Evolutionary conservation across 2,329 filamentous ascomycete species (phyloP), one percentile per base, ranked within the genome.

Genomic region (Sporothrix curviconia): DNA sequence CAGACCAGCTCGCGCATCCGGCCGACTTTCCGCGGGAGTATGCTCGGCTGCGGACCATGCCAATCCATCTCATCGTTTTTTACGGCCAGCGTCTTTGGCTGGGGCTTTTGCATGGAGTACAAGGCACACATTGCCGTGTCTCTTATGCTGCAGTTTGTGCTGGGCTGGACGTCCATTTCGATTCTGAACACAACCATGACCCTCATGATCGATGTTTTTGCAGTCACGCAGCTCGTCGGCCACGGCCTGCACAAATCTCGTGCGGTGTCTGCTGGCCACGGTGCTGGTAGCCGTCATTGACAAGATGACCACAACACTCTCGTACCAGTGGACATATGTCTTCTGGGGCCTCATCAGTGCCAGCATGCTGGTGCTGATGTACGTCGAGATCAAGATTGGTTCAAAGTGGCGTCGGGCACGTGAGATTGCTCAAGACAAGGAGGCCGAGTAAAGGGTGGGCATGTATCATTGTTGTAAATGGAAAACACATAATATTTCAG

Each of bases 101-200:
- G 68, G 67, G 68, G 67, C 9, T 66, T 65, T 17, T 62, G 62
- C 22, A 63, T 70, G 1, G 61, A 66, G n/a, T 53, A 60, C 14
- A 55, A 46, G 7, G 64, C 59, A 1, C 59, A 61, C 34, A 62
- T 69, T 22, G 67, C 65, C 2, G 63, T 63, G 1, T 61, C 66
- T 6, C 42, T 68, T 12, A 43, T 65, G 0, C 52, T 68, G 1
- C 64, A 68, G 34, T 62, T 65, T 2, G 61, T 67, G 8, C 30
- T 68, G 44, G 68, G 68, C 17, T 69, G 64, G 51, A 66, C 64
- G 1, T 68, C 66, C 0, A 68, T 70, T 8, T 58, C 66, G 11
- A 66, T 70, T 3, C 64, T 70, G 3, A 70, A 69, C 56, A 64
- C 66, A 0, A 70, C 67, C 0, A 68, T 68, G 63, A 70, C 67